Conservation (phyloP, 2,329 filamentous ascomycete genomes). For the Metarhizium guizhouense region DNA sequence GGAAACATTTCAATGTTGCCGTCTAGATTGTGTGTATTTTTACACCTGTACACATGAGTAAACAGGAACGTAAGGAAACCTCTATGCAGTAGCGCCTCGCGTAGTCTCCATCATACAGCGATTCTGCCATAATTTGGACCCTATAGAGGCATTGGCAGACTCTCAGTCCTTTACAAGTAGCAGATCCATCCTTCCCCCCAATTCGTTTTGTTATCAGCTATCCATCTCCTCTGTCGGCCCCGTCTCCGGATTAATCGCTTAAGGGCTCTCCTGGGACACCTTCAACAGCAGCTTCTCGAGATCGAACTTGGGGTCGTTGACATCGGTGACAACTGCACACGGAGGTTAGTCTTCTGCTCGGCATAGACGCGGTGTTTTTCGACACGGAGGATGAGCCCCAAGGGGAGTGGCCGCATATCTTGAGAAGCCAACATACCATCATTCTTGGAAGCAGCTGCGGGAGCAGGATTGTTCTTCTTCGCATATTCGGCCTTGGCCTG, state of each 20-base stretch:
- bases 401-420: neutral
- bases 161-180: slow-evolving; percentile 3
- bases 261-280: slow-evolving; percentile 45
- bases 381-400: neutral
- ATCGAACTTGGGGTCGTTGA: slow-evolving; percentile 83
- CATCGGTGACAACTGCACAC: slow-evolving; percentile 42
- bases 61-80: slow-evolving; percentile 36
- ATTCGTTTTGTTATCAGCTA: neutral
- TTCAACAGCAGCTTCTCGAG: slow-evolving; percentile 74
- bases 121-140: slow-evolving; percentile 17
- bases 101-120: slow-evolving; percentile 26
- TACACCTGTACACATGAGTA: slow-evolving; percentile 43
- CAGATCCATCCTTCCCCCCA: neutral
- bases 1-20: slow-evolving; percentile 11
- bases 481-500: slow-evolving; percentile 87
- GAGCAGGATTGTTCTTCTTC: slow-evolving; percentile 57
- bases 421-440: slow-evolving; percentile 19
- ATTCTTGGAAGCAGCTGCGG: slow-evolving; percentile 22
- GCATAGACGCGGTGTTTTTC: neutral
- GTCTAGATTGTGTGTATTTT: slow-evolving; percentile 42
- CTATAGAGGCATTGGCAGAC: slow-evolving; percentile 1
- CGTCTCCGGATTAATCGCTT: slow-evolving; percentile 9
- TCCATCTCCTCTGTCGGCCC: neutral
- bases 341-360: neutral
- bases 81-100: slow-evolving; percentile 39